Base-by-base conservation (phyloP, 768 basidiomycete species). In the Lactarius akahatsu region DNA sequence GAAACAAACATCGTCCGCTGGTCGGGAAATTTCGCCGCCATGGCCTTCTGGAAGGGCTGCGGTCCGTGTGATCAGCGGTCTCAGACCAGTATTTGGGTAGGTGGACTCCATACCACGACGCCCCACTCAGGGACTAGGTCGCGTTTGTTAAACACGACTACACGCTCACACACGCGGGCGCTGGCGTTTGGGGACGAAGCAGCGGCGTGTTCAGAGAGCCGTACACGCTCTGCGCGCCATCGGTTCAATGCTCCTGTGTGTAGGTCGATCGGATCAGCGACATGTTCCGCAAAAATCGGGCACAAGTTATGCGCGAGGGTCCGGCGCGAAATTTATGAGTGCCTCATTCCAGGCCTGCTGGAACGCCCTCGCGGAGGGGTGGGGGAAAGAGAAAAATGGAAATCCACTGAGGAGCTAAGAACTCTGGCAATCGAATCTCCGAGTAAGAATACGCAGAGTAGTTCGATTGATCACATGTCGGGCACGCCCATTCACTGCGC, bases 51-150 rank as follows among this genome's bases (percentile, higher is more conserved):
- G 74, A 94, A 92, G 61, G 91, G 90, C 91, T 92, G 68, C 52
- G 59, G 50, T 26, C 4, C n/a, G 16, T 71, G 38, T 71, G 63
- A 70, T 67, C 69, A 57, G 50, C n/a, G 41, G 45, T 18, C 10
- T 36, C 18, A 47, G 55, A 20, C 20, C 11, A 15, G 59, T 62
- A 59, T 54, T 8, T 36, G 57, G 59, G 68, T 30, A 8, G 30
- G 41, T 40, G 52, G 3, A 15, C 15, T 55, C 73, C 83, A 70
- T 72, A 96, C 96, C 83, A 92, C 85, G 71, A 95, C 83, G 41
- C 94, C 95, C 87, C 91, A 91, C 72, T 85, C 81, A 50, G 95
- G 87, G 10, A 96, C 94, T 61, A 98, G 80, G 78, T 98, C 97
- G 50, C 90, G 84, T 79, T 98, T 98, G 73, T 93, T 96, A 69